A percentile compares a stretch with the other conserved stretches of the same genome.
These are phyloP conservation scores for Sarocladium brachiariae DNA, from an alignment of 2,329 filamentous ascomycete species.

Conservation along the genomic window DNA sequence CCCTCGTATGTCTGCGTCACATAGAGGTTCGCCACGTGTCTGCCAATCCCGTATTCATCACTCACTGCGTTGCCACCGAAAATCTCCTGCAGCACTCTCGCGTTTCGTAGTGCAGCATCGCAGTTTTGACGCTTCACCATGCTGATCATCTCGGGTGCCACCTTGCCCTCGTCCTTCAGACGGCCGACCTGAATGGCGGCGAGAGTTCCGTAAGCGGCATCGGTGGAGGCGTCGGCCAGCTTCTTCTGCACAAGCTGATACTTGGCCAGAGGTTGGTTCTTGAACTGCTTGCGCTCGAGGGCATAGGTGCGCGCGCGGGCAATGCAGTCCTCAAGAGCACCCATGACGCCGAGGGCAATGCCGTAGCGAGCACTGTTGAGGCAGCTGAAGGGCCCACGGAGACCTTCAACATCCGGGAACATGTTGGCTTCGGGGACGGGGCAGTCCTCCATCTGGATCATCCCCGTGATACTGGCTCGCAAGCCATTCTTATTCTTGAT, in stretches of 20 bases:
- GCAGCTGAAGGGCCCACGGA: slow-evolving; percentile 85
- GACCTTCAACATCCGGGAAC: slow-evolving; percentile 83
- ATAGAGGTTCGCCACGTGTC: slow-evolving; percentile 93
- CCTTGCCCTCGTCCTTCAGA: slow-evolving; percentile 85
- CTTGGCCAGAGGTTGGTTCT: slow-evolving; percentile 86
- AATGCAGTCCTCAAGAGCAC: slow-evolving; percentile 89
- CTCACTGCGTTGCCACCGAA: slow-evolving; percentile 98
- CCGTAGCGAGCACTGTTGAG: slow-evolving; percentile 90
- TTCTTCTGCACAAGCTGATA: slow-evolving; percentile 99
- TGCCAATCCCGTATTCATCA: slow-evolving; percentile 91
- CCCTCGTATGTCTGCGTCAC: slow-evolving; percentile 98
- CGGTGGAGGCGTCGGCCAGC: slow-evolving; percentile 83
- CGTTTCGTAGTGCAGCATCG: slow-evolving; percentile 75
- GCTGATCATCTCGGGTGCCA: slow-evolving; percentile 89
- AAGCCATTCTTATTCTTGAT: slow-evolving; percentile 96
- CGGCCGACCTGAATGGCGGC: slow-evolving; percentile 86
- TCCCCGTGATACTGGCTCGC: slow-evolving; percentile 87
- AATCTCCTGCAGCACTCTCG: slow-evolving; percentile 80
- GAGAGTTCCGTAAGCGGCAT: slow-evolving; percentile 84
- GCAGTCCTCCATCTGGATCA: slow-evolving; percentile 92
- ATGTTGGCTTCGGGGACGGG: slow-evolving; percentile 88
- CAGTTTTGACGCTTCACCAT: slow-evolving; percentile 98
- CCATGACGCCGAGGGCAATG: slow-evolving; percentile 90
- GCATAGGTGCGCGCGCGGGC: slow-evolving; percentile 74
- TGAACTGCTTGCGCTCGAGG: slow-evolving; percentile 94